These are phyloP conservation scores for Lactifluus hygrophoroides DNA, from an alignment of 768 basidiomycete genomes.

Conservation along the genomic window DNA sequence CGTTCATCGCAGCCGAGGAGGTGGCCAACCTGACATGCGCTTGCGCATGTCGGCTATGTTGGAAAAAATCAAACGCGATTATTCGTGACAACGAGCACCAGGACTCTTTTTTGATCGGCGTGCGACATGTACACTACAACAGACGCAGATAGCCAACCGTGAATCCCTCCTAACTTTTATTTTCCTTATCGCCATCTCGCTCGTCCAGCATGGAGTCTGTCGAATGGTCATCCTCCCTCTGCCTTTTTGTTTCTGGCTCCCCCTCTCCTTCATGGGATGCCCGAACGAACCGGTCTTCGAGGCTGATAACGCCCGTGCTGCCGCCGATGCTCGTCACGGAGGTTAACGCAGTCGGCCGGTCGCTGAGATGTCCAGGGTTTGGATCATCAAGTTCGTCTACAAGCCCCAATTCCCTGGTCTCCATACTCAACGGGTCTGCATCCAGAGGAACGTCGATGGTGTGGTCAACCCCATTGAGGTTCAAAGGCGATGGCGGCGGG, in stretches of 20 bases:
- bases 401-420: slow-evolving; percentile 53
- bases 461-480: slow-evolving; percentile 35
- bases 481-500: slow-evolving; percentile 68
- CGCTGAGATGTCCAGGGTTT: slow-evolving; percentile 74
- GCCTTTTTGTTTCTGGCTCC: slow-evolving; percentile 15
- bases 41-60: slow-evolving; percentile 80
- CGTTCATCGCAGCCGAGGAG: slow-evolving; percentile 33
- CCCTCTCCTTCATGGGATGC: slow-evolving; percentile 22
- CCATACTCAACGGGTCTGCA: slow-evolving; percentile 28
- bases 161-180: slow-evolving; percentile 31
- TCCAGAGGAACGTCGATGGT: slow-evolving; percentile 26
- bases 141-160: not conserved
- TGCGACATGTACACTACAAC: not conserved
- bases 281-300: slow-evolving; percentile 59
- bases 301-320: slow-evolving; percentile 43
- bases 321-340: slow-evolving; percentile 42
- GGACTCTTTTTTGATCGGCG: not conserved
- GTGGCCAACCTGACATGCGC: slow-evolving; percentile 69
- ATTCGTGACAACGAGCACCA: slow-evolving; percentile 26
- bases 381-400: slow-evolving; percentile 86
- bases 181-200: slow-evolving; percentile 44
- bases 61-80: slow-evolving; percentile 71
- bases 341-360: slow-evolving; percentile 63
- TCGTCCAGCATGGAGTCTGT: slow-evolving; percentile 23
- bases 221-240: slow-evolving; percentile 15